phyloP scores from a whole-genome alignment of 2,329 filamentous ascomycete genomes.

The Colletotrichum higginsianum region DNA sequence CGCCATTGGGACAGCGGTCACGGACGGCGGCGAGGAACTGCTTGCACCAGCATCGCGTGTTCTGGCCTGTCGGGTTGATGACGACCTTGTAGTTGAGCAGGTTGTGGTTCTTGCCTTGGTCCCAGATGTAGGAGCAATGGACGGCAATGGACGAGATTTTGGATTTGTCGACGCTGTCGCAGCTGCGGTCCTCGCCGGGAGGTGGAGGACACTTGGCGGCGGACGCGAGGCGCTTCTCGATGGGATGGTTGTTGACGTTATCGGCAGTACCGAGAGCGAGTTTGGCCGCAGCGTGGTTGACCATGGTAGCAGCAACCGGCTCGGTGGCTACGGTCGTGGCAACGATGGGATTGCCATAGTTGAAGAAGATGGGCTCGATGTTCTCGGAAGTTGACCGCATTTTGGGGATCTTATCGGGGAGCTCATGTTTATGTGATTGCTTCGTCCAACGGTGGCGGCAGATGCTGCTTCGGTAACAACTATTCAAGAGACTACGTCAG shows the following conservation, averaged over 20 bases:
- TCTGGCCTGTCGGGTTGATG: slow-evolving; percentile 22
- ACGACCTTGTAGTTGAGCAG: slow-evolving; percentile 25
- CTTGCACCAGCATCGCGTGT: slow-evolving; percentile 16
- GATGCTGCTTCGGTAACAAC: slow-evolving; percentile 30
- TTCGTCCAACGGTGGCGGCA: slow-evolving; percentile 18
- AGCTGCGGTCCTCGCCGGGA: slow-evolving; percentile 2
- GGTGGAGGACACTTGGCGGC: neutral
- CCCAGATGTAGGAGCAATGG: slow-evolving; percentile 13
- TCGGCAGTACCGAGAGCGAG: too few relatives aligned
- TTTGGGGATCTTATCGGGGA: neutral
- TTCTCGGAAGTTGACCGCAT: neutral
- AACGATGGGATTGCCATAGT: neutral
- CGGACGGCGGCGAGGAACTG: slow-evolving; percentile 1
- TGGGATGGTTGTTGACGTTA: neutral
- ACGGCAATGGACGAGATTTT: neutral
- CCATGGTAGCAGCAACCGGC: neutral
- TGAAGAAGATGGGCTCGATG: neutral
- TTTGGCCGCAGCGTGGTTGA: neutral
- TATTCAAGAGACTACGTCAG: neutral
- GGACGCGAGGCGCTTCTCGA: neutral
- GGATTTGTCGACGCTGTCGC: slow-evolving; percentile 4
- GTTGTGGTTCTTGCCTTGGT: neutral
- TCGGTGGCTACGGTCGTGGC: neutral
- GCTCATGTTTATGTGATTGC: neutral
- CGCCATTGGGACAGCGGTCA: neutral